A percentile compares a stretch with the other conserved stretches of the same genome.
Evolutionary conservation across 2,329 filamentous ascomycete species (phyloP).

Genomic region (Pochonia chlamydosporia): DNA sequence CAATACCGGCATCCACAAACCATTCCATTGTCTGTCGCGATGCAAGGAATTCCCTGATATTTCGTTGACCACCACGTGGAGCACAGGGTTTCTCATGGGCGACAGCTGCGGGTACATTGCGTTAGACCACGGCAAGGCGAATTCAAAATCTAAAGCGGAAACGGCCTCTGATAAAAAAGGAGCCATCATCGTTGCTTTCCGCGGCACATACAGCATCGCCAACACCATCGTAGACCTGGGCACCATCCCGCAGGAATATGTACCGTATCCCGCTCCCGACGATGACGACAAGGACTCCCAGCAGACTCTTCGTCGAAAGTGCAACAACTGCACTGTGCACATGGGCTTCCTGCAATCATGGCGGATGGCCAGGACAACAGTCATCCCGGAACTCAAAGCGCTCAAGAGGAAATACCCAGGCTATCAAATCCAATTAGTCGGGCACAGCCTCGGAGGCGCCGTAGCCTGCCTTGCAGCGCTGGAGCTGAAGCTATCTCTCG

Average conservation of each 20-base stretch:
- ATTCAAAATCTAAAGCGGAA: constrained; percentile 12
- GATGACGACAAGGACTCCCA: constrained; percentile 29
- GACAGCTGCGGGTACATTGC: constrained; percentile 94
- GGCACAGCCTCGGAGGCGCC: constrained; percentile 88
- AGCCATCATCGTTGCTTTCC: constrained; percentile 77
- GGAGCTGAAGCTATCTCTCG: constrained; percentile 67
- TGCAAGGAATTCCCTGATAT: constrained; percentile 79
- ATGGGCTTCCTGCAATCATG: constrained; percentile 84
- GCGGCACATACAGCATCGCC: constrained; percentile 88
- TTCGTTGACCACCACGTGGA: constrained; percentile 79
- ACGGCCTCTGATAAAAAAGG: constrained; percentile 12
- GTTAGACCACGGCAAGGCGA: constrained; percentile 66
- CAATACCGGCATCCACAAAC: constrained; percentile 70
- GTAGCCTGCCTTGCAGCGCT: constrained; percentile 82
- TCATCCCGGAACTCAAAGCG: constrained; percentile 61
- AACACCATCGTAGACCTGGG: constrained; percentile 90
- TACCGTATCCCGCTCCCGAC: constrained; percentile 68
- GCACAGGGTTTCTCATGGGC: constrained; percentile 77
- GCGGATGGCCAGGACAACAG: constrained; percentile 62
- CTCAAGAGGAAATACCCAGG: constrained; percentile 57
- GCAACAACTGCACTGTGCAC: constrained; percentile 87
- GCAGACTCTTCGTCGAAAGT: constrained; percentile 46
- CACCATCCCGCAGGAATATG: constrained; percentile 82
- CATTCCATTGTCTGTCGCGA: constrained; percentile 79
- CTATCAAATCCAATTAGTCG: constrained; percentile 73